phyloP scores from a whole-genome alignment of 1,284 basidiomycete genomes.

The Vanrija sp. region DNA sequence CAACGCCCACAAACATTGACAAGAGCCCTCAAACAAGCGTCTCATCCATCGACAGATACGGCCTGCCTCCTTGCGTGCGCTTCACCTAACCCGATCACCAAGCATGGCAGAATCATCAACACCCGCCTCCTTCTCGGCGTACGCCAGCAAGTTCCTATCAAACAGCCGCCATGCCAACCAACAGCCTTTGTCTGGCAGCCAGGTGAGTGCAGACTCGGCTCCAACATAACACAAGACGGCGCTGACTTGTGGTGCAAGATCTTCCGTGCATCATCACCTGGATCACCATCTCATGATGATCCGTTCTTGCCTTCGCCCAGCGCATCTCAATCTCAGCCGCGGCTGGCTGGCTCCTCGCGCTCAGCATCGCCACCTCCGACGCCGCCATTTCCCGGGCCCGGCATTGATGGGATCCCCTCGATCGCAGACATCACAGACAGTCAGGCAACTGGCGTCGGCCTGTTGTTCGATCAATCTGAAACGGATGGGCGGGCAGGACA shows the following conservation, averaged over 20 bases:
- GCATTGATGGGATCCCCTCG: constrained; percentile 39
- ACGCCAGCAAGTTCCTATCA: constrained; percentile 41
- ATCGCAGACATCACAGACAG: constrained; percentile 25
- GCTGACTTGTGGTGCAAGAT: constrained; percentile 19
- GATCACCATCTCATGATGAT: constrained; percentile 35
- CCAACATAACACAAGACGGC: background rate
- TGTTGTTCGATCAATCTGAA: constrained; percentile 27
- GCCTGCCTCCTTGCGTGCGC: no score
- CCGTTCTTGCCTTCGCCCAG: constrained; percentile 42
- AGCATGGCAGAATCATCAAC: no score
- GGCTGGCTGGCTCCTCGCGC: constrained; percentile 26
- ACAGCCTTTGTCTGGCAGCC: constrained; percentile 10
- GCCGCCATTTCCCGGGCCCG: constrained; percentile 41
- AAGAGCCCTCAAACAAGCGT: no score
- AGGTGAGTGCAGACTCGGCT: constrained; percentile 21
- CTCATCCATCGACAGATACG: no score
- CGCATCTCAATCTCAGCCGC: constrained; percentile 28
- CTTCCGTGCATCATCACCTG: constrained; percentile 36
- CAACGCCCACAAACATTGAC: no score
- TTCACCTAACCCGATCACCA: no score
- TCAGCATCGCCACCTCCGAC: constrained; percentile 29
- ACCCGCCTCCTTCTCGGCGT: constrained; percentile 36
- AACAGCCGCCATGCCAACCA: constrained; percentile 7
- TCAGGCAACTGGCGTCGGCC: constrained; percentile 22
- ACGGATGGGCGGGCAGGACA: background rate